Evolutionary conservation across 768 basidiomycete species (phyloP).

Genomic region (Hericium rajendrae): DNA sequence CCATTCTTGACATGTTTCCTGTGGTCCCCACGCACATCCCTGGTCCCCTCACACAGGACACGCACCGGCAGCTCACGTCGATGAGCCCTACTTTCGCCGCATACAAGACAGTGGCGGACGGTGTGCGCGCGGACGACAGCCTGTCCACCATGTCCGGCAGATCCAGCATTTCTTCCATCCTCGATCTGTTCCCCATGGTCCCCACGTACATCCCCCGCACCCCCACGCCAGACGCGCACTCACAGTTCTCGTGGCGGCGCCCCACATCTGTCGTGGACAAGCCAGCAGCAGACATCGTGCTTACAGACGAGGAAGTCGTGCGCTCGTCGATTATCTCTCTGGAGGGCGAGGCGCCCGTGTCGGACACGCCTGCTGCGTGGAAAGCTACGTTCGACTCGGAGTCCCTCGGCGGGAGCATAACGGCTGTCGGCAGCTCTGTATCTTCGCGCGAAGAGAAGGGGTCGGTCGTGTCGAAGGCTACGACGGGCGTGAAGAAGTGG

Average conservation of each 20-base stretch:
- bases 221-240: neutral
- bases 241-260: neutral
- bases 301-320: neutral
- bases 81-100: too few relatives aligned
- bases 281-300: neutral
- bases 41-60: conserved; percentile 37
- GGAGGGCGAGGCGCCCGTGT: neutral
- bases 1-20: too few relatives aligned
- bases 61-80: neutral
- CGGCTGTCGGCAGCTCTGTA: neutral
- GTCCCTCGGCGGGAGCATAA: neutral
- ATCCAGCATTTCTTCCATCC: too few relatives aligned
- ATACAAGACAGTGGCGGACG: too few relatives aligned
- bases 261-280: neutral
- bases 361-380: neutral
- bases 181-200: neutral
- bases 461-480: too few relatives aligned
- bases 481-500: neutral
- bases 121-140: too few relatives aligned
- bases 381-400: neutral
- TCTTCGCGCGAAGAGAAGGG: neutral
- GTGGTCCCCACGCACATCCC: conserved; percentile 36
- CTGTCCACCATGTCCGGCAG: too few relatives aligned
- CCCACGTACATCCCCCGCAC: neutral
- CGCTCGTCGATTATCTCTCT: neutral